These are phyloP conservation scores for Blastocystis sp. DNA, from an alignment of 352 stramenopile genomes.

Conservation along the genomic window DNA sequence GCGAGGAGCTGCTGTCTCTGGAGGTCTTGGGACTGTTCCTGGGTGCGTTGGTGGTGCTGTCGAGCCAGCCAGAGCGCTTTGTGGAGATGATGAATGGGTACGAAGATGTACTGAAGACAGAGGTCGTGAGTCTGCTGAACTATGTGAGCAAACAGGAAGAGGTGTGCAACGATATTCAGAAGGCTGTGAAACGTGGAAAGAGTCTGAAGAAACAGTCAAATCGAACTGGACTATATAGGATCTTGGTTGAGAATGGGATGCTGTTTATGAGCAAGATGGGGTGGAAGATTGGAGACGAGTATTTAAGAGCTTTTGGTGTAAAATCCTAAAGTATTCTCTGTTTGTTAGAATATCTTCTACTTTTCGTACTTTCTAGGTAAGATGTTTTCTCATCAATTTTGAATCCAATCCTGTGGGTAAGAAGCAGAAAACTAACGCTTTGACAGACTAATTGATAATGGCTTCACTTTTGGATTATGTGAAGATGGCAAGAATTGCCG, in stretches of 20 bases:
- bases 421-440: not conserved
- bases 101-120: conserved; percentile 14
- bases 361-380: not conserved
- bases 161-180: not conserved
- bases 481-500: conserved; percentile 78
- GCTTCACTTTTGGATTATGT: conserved; percentile 63
- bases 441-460: conserved; percentile 1
- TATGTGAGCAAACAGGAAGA: conserved; percentile 25
- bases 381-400: not conserved
- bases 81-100: not conserved
- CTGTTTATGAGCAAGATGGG: conserved; percentile 59
- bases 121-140: conserved; percentile 43
- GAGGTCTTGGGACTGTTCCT: conserved; percentile 16
- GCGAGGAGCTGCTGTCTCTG: not conserved
- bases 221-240: not conserved
- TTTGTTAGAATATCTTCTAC: not conserved
- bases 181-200: not conserved
- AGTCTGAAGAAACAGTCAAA: not conserved
- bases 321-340: not conserved
- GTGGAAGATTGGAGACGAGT: conserved; percentile 54
- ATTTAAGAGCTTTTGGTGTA: conserved; percentile 34
- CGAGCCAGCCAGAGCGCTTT: not conserved
- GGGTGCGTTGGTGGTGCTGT: not conserved
- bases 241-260: conserved; percentile 50
- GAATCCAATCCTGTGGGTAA: not conserved